Base-by-base conservation (phyloP, 345 rosid species). In the Carallia brachiata region DNA sequence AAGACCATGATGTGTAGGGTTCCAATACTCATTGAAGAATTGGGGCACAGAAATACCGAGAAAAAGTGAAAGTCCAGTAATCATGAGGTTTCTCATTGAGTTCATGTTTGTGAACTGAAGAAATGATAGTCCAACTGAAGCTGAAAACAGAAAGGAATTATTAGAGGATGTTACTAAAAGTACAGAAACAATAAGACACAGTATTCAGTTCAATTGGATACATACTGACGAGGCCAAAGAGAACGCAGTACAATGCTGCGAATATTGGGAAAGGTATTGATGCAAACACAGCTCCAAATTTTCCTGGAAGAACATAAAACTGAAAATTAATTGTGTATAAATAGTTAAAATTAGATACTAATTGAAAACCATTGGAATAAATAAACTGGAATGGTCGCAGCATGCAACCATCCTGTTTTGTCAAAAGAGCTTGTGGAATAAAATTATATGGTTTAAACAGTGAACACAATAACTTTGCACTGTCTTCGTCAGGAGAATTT, bases 21-120 rank as follows among this genome's bases (percentile, higher is more conserved):
- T 76, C 72, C 75, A 68, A 16, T 72, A 77, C 64, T 77, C 76
- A 39, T 72, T 62, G 65, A 77, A 77, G 55, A 77, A 77, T 57
- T 67, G 76, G 31, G 76, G 76, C 58, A 77, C 64, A 7, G 80
- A 77, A 30, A 77, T 72, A n/a, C 80, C 80, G 9, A 77, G 73
- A 70, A 77, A 77, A 13, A 77, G 80, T 1, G 80, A 72, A 2
- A 77, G 80, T 1, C 80, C 80, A 10, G 73, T 77, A 17, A 77
- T 72, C 7, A 77, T 68, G 52, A 77, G 80, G 73, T 77, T 77
- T 59, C 80, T 72, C 80, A 72, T 77, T 15, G 76, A 77, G 59
- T 77, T 77, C 76, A 77, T 71, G 69, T 77, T 77, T 52, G 74
- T 77, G 76, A 77, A 77, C 65, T 77, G 79, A 65, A 77, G 76